A percentile compares a stretch with the other conserved stretches of the same genome.
phyloP scores from a whole-genome alignment of 2,329 filamentous ascomycete species.

The Fusarium tricinctum region DNA sequence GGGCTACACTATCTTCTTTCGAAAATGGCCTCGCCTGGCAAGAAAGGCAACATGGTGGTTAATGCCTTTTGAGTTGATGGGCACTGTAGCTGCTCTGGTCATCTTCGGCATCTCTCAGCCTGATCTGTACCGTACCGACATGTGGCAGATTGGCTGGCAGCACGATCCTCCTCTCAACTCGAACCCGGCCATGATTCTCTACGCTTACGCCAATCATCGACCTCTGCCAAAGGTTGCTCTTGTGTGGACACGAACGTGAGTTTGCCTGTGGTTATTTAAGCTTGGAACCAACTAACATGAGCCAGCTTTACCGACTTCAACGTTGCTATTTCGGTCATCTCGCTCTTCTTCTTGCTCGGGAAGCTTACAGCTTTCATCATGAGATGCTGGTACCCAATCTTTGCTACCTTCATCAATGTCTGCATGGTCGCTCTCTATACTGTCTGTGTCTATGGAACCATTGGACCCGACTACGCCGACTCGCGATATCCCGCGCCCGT shows the following conservation, averaged over 20 bases:
- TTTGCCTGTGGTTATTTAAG: slow-evolving; percentile 41
- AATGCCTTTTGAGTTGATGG: slow-evolving; percentile 75
- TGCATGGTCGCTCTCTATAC: slow-evolving; percentile 73
- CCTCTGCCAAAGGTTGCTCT: slow-evolving; percentile 73
- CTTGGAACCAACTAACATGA: slow-evolving; percentile 8
- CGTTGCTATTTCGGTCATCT: slow-evolving; percentile 80
- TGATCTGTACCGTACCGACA: slow-evolving; percentile 76
- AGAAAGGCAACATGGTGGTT: slow-evolving; percentile 72
- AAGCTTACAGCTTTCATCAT: slow-evolving; percentile 79
- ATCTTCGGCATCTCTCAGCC: slow-evolving; percentile 81
- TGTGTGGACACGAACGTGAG: slow-evolving; percentile 81
- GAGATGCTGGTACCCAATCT: slow-evolving; percentile 76
- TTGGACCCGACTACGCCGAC: slow-evolving; percentile 80
- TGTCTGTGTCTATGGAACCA: slow-evolving; percentile 77
- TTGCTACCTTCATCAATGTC: slow-evolving; percentile 71
- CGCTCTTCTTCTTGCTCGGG: slow-evolving; percentile 80
- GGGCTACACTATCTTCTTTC: slow-evolving; percentile 69
- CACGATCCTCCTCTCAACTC: slow-evolving; percentile 76
- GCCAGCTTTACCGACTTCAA: slow-evolving; percentile 81
- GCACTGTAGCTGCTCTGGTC: slow-evolving; percentile 75
- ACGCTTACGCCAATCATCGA: slow-evolving; percentile 79
- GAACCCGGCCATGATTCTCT: slow-evolving; percentile 76
- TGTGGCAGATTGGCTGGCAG: slow-evolving; percentile 80
- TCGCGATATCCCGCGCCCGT: slow-evolving; percentile 70
- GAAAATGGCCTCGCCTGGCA: slow-evolving; percentile 66